Evolutionary conservation across 1,284 basidiomycete species (phyloP), one percentile per base, ranked within the genome.

Genomic region (Trichosporon inkin): DNA sequence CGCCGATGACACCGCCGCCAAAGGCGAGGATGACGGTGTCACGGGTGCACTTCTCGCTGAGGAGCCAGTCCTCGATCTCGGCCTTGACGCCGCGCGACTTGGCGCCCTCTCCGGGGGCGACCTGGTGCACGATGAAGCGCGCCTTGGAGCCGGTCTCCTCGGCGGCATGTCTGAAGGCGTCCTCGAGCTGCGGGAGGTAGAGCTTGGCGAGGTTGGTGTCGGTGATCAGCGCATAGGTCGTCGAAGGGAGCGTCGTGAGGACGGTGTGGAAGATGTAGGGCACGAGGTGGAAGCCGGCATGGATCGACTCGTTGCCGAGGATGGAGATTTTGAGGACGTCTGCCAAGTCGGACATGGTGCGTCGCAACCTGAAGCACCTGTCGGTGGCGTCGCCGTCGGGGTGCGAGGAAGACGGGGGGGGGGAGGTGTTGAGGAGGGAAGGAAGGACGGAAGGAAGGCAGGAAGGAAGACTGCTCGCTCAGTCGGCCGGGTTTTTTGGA

Each of bases 1-100:
- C 95, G 22, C 92, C 96, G 67, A 99, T 92, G 63, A 99, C 95
- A 55, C 95, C 95, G 38, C 95, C 95, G 22, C 95, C 95, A 34
- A 99, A 84, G 0, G 95, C 95, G 55, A 99, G 81, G 61, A 98
- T 82, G 65, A 98, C 91, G 3, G 91, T 95, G 76, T 96, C 95
- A 60, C 95, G 82, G 1, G 94, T 97, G 75, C 93, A 95, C 74
- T 86, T 86, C 71, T 94, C 86, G 35, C 87, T 82, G 58, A 99
- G 82, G 62, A 99, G 81, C 81, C 89, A 98, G 78, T 99, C 95
- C 76, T 99, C 95, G 68, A 99, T 88, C 57, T 86, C 83, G 4
- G 92, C 93, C 78, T 99, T 99, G 62, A 90, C 90, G 68, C 90
- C 84, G 54, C 96, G 84, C 66, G 87, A 89, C 80, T 99, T 99